phyloP scores from a whole-genome alignment of 2,329 filamentous ascomycete genomes.

The Microdochium bolleyi region DNA sequence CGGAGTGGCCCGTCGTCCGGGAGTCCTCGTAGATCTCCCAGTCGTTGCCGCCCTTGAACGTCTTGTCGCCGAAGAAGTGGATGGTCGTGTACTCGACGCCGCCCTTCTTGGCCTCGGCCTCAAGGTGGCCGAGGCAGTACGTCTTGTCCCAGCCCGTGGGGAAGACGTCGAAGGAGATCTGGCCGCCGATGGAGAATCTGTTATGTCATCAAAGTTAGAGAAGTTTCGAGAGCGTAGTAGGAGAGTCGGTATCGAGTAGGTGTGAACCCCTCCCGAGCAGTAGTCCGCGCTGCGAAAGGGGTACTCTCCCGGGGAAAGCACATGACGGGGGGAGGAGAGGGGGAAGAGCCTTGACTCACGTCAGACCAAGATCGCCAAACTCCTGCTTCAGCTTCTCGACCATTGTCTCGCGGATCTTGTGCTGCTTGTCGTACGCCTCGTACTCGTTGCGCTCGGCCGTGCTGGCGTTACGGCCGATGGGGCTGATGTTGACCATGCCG shows the following conservation, averaged over 20 bases:
- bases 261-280: no score
- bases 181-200: conserved; percentile 88
- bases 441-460: conserved; percentile 75
- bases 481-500: conserved; percentile 83
- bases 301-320: conserved; percentile 1
- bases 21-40: conserved; percentile 84
- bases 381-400: conserved; percentile 69
- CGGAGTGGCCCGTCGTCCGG: conserved; percentile 78
- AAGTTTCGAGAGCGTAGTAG: no score
- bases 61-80: conserved; percentile 99
- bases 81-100: conserved; percentile 76
- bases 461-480: conserved; percentile 80
- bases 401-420: conserved; percentile 69
- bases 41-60: conserved; percentile 84
- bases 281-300: no score
- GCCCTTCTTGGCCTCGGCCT: conserved; percentile 66
- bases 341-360: conserved; percentile 44
- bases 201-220: not conserved
- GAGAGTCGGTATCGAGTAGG: no score
- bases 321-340: conserved; percentile 1
- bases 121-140: conserved; percentile 85
- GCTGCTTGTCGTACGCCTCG: conserved; percentile 69
- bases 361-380: conserved; percentile 78
- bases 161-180: conserved; percentile 98
- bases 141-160: conserved; percentile 98